Evolutionary conservation across 192 early-diverging fungal species (phyloP).

Genomic region (Coemansia sp.): DNA sequence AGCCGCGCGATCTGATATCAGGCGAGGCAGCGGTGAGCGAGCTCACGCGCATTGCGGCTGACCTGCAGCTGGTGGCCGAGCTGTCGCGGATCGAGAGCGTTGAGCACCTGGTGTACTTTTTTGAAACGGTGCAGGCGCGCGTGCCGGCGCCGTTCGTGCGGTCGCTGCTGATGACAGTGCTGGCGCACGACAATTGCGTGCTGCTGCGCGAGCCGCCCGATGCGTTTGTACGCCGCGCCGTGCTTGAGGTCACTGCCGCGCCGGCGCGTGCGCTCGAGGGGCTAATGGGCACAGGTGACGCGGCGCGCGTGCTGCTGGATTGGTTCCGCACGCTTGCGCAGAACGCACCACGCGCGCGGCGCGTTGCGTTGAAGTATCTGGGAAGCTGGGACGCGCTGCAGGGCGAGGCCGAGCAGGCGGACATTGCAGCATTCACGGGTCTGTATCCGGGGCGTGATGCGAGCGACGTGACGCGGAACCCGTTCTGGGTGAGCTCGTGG

Average conservation of each 20-base stretch:
- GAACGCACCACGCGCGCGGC: slow-evolving; percentile 35
- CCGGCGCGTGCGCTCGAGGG: neutral
- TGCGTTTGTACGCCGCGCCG: slow-evolving; percentile 16
- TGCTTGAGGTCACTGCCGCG: slow-evolving; percentile 13
- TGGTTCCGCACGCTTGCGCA: slow-evolving; percentile 43
- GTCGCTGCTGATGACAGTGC: slow-evolving; percentile 32
- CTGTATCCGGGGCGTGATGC: slow-evolving; percentile 6
- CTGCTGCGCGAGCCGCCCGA: slow-evolving; percentile 15
- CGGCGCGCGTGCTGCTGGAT: slow-evolving; percentile 21
- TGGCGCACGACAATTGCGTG: slow-evolving; percentile 10
- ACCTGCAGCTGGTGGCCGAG: slow-evolving; percentile 5
- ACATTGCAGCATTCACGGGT: slow-evolving; percentile 15
- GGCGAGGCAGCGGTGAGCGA: slow-evolving; percentile 2
- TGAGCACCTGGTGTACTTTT: slow-evolving; percentile 28
- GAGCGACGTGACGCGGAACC: slow-evolving; percentile 16
- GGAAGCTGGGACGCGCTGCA: slow-evolving; percentile 41
- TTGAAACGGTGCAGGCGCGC: slow-evolving; percentile 6
- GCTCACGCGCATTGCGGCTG: slow-evolving; percentile 10
- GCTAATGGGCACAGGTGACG: slow-evolving; percentile 14
- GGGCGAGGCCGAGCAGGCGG: slow-evolving; percentile 40
- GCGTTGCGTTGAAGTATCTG: slow-evolving; percentile 30
- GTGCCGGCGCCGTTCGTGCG: slow-evolving; percentile 27
- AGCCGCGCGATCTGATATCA: slow-evolving; percentile 25
- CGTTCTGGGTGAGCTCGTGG: slow-evolving; percentile 49
- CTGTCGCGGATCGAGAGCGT: slow-evolving; percentile 12